Percentiles rank a stretch among this genome's conserved stretches.
These are phyloP conservation scores for Yamadazyma membranifaciens DNA, from an alignment of 1,139 yeast genomes.

Conservation along the genomic window DNA sequence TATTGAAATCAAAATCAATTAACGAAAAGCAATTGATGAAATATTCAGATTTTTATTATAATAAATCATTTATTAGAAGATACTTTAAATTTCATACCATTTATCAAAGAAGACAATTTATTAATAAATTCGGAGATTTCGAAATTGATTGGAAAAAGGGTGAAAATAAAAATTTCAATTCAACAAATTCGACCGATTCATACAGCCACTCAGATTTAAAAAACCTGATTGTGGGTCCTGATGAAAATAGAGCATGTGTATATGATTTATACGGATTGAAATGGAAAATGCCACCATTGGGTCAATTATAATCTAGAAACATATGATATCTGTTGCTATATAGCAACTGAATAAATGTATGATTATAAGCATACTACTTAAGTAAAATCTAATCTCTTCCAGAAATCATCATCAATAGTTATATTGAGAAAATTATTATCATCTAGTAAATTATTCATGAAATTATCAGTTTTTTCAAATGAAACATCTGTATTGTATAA, in stretches of 20 bases:
- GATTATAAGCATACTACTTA: background rate
- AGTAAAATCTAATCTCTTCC: conserved; percentile 13
- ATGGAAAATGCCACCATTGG: conserved; percentile 52
- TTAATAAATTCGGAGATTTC: conserved; percentile 45
- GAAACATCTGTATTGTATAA: conserved; percentile 12
- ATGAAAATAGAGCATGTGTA: conserved; percentile 21
- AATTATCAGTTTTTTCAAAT: background rate
- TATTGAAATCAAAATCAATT: background rate
- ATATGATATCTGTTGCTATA: too few species aligned
- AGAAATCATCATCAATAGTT: conserved; percentile 16
- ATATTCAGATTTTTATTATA: conserved; percentile 36
- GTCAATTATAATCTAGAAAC: conserved; percentile 28
- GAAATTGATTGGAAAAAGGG: conserved; percentile 32
- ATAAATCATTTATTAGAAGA: conserved; percentile 34
- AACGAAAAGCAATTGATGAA: conserved; percentile 20
- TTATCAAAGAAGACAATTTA: conserved; percentile 47
- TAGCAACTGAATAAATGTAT: too few species aligned
- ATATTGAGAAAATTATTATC: conserved; percentile 13
- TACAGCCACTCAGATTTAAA: conserved; percentile 11
- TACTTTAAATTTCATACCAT: conserved; percentile 48
- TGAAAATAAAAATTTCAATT: conserved; percentile 14
- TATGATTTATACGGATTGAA: conserved; percentile 45
- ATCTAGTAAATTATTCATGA: conserved; percentile 3
- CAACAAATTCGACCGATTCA: conserved; percentile 12
- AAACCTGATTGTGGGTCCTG: conserved; percentile 29